Base-by-base conservation (phyloP, 192 early-diverging fungal species). In the Backusella parvicylindrica region DNA sequence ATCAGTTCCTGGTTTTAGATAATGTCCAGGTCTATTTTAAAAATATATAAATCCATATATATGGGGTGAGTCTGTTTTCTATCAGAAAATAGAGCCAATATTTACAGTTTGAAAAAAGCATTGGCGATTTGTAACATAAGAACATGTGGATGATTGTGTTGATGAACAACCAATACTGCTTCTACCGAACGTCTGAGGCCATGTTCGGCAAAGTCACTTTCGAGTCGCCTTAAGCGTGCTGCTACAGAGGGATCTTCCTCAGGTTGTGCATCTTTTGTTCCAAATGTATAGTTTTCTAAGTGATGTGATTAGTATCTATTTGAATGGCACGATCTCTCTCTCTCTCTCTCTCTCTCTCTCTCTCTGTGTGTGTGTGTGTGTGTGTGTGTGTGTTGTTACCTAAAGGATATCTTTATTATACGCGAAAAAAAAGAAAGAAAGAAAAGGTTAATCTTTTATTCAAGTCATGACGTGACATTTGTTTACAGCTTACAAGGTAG, bases 121-220 rank as follows among this genome's bases (percentile, higher is more conserved):
- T 91, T 90, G 32, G 87, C 90, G 69, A 92, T 91, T 75, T 93
- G 90, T 38, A 95, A 75, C 88, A 95, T 87, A 13, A 95, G 81
- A 9, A 95, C 91, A 71, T 94, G 92, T 13, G 93, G 93, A 81
- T 93, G 91, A 65, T 86, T 88, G 76, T 94, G 91, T 65, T 92
- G 91, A 80, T 95, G 92, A 40, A 94, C 91, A 1, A 94, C 85
- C 28, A 95, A 73, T 9, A 94, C 88, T 1, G 81, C 93, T 75
- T 93, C 91, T 12, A 95, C 93, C 9, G 89, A 90, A 21, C 81
- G 71, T 66, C 93, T 82, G 85, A 90, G 89, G 8, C 93, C 93
- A 43, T 84, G 77, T 36, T 74, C 78, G 21, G 87, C 86, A 79
- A 90, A 94, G 56, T 95, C 91, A 65, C 79, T 75, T 75, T 88